Percentiles rank a stretch among this genome's conserved stretches.
Evolutionary conservation across 305 asterid species (phyloP).

Genomic region (Fraxinus angustifolia): DNA sequence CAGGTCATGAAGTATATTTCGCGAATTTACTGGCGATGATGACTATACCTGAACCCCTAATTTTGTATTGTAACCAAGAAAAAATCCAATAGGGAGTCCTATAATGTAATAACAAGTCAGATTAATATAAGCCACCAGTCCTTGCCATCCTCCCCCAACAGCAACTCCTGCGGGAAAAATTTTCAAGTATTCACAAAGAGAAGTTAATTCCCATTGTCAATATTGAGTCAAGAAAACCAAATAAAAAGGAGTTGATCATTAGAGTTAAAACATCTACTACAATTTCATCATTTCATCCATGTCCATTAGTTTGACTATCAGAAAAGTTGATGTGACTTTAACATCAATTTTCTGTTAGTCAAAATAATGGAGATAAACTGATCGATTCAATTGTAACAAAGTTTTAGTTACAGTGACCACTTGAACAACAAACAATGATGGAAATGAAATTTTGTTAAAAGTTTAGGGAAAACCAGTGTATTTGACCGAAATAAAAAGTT

Average conservation of each 20-base stretch:
- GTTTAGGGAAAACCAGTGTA: neutral
- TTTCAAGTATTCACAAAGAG: neutral
- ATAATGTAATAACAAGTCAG: constrained; percentile 67
- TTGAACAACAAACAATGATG: neutral
- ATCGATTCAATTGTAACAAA: neutral
- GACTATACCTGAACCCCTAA: constrained; percentile 74
- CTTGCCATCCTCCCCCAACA: constrained; percentile 99
- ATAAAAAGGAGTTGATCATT: neutral
- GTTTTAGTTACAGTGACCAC: neutral
- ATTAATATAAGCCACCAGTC: constrained; percentile 78
- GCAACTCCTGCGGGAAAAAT: constrained; percentile 65
- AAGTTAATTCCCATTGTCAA: neutral
- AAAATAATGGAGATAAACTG: neutral
- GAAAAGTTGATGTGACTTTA: neutral
- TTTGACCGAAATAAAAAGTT: neutral
- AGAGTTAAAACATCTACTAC: neutral
- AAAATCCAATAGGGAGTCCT: constrained; percentile 76
- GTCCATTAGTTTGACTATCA: neutral
- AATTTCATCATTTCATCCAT: neutral
- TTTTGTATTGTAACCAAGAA: constrained; percentile 65
- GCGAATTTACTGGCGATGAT: neutral
- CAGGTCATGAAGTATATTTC: neutral
- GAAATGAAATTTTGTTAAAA: neutral
- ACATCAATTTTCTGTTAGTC: neutral
- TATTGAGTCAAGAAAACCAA: neutral